Percentiles rank a stretch among this genome's conserved stretches.
Evolutionary conservation across 495 filamentous ascomycete genomes (phyloP).

Genomic region (Achaetomiella virescens): DNA sequence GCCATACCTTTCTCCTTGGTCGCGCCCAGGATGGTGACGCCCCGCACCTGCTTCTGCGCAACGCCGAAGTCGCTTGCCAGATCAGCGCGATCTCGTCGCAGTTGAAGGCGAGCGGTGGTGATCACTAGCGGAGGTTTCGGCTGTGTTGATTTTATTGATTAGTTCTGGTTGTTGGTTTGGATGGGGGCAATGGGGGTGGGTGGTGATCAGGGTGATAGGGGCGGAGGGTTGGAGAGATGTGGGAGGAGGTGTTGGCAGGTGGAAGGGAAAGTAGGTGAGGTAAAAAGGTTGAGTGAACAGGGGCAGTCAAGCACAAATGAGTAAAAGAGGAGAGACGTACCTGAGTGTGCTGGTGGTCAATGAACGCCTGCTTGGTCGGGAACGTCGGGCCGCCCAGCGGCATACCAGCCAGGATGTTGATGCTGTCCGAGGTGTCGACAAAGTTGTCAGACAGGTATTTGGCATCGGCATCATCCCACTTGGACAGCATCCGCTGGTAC

Average conservation of each 20-base stretch:
- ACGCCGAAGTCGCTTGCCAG: constrained; percentile 24
- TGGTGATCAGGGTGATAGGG: not conserved
- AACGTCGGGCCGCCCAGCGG: constrained; percentile 26
- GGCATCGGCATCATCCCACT: constrained; percentile 23
- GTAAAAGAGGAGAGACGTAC: constrained; percentile 6
- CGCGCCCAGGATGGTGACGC: constrained; percentile 23
- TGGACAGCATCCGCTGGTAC: constrained; percentile 23
- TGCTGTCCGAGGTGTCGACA: constrained; percentile 26
- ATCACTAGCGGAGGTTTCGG: constrained; percentile 8
- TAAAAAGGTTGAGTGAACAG: not conserved
- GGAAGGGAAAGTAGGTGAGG: not conserved
- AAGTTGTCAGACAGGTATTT: constrained; percentile 21
- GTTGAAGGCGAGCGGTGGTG: constrained; percentile 13
- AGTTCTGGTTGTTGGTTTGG: not conserved
- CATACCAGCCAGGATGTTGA: constrained; percentile 25
- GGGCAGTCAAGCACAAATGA: not conserved
- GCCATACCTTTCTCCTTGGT: constrained; percentile 19
- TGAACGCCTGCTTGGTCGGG: constrained; percentile 21
- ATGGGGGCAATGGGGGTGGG: no score
- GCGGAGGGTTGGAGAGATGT: not conserved
- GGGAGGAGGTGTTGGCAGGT: not conserved
- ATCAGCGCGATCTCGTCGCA: constrained; percentile 26
- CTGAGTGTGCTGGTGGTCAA: constrained; percentile 13
- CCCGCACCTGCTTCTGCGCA: constrained; percentile 16
- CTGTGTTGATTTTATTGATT: not conserved